Evolutionary conservation across 176 grass and related monocot genomes (phyloP).

Genomic region (Triticum dicoccoides): DNA sequence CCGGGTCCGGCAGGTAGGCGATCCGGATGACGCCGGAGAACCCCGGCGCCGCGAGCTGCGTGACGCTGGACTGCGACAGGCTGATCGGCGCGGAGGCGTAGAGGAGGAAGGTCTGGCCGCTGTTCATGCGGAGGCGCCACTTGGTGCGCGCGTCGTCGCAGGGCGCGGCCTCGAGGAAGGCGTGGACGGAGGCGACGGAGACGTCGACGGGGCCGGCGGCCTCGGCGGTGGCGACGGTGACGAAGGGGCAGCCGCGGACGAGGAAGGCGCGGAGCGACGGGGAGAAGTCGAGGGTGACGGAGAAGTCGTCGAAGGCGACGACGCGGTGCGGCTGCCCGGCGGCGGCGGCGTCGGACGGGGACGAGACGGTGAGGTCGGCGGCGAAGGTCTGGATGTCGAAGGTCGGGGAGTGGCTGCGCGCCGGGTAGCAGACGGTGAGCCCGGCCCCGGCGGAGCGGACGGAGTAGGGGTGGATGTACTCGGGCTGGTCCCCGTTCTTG

Average conservation of each 20-base stretch:
- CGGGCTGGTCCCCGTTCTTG: conserved; percentile 91
- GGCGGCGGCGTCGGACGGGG: conserved; percentile 20
- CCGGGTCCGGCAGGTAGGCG: conserved; percentile 55
- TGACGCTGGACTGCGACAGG: conserved; percentile 39
- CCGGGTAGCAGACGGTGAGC: conserved; percentile 68
- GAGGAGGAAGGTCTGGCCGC: conserved; percentile 82
- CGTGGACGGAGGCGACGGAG: conserved; percentile 72
- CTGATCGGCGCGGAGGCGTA: conserved; percentile 69
- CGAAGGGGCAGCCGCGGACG: conserved; percentile 75
- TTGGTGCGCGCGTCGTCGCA: conserved; percentile 56
- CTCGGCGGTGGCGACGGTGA: conserved; percentile 60
- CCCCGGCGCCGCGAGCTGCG: conserved; percentile 44
- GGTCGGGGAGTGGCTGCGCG: conserved; percentile 49
- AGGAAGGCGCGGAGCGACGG: conserved; percentile 69
- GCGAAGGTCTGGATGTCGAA: conserved; percentile 86
- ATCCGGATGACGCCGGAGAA: conserved; percentile 65
- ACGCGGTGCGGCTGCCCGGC: conserved; percentile 34
- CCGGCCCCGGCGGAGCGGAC: conserved; percentile 47
- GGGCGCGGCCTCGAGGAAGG: conserved; percentile 54
- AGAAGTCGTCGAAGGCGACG: conserved; percentile 78
- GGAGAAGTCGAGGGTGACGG: conserved; percentile 81
- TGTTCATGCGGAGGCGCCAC: conserved; percentile 75
- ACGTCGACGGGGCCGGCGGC: conserved; percentile 34
- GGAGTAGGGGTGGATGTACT: conserved; percentile 97
- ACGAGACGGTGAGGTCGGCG: conserved; percentile 73